Evolutionary conservation across 2,329 filamentous ascomycete genomes (phyloP), one percentile per base, ranked within the genome.

Genomic region (Mollisiaceae sp.): DNA sequence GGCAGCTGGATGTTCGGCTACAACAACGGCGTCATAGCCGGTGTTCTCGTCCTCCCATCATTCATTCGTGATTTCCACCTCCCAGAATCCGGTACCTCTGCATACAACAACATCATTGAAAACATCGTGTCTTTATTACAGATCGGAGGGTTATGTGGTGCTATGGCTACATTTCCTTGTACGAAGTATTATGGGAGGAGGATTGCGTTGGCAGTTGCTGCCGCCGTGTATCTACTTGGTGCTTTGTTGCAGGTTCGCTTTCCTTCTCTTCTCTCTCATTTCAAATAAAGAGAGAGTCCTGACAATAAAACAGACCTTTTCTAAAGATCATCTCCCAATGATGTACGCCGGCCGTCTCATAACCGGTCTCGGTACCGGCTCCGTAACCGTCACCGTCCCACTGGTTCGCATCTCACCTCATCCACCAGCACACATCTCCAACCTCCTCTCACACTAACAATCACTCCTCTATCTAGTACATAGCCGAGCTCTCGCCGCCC

Each of bases 81-180:
- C 12, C 69, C 71, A 8, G 55, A 65, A 2, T 35, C 65, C 2
- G 65, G 70, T 39, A 69, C 71, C 9, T 38, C 61, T n/a, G 63
- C 63, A 22, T 74, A 73, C 54, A 65, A 66, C 43, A 66, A 63
- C 36, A 67, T 71, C 24, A 69, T 69, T 5, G 66, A 66, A 27
- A 74, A 73, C 41, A 73, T 74, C 39, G 72, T 74, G 14, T 72
- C 71, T 9, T 64, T 74, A n/a, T 63, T 73, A 8, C 73, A 74
- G 56, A 69, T 73, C 43, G 73, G 73, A 8, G 73, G 70, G 0
- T 66, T 74, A 50, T 47, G 72, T 14, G 73, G 73, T 2, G 65
- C 64, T 14, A 64, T 72, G 63, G 38, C 54, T 32, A 71, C 66
- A 14, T 74, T 73, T 58, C 64, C 65, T 4, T 55, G 59, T 5